These are phyloP conservation scores for Erodium maritimum DNA, from an alignment of 345 rosid species.

Conservation along the genomic window DNA sequence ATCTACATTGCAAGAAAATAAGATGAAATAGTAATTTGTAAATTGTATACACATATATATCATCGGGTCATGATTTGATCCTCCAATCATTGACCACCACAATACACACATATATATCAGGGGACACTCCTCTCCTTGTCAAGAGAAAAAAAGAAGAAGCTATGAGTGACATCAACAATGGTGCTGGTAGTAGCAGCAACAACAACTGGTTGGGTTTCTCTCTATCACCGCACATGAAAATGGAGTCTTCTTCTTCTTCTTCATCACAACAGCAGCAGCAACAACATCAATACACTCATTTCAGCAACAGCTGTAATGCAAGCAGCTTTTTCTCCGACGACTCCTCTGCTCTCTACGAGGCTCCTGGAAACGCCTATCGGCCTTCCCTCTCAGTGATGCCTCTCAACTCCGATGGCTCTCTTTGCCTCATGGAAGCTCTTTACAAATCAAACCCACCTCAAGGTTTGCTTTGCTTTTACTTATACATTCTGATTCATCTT, in stretches of 20 bases:
- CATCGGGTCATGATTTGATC: no score
- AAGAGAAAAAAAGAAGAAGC: no score
- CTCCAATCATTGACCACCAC: no score
- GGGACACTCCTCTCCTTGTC: no score
- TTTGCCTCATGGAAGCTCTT: conserved; percentile 69
- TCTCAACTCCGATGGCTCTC: conserved; percentile 69
- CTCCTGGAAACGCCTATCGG: conserved; percentile 26
- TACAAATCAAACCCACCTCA: conserved; percentile 41
- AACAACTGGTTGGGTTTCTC: conserved; percentile 65
- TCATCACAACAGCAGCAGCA: conserved; percentile 25
- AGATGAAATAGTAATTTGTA: no score
- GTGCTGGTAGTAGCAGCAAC: conserved; percentile 15
- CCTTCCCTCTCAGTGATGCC: conserved; percentile 70
- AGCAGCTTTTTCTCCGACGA: no score
- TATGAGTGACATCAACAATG: no score
- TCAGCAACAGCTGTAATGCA: conserved; percentile 31
- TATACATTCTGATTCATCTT: background rate
- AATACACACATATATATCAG: no score
- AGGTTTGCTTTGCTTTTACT: conserved; percentile 21
- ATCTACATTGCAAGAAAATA: no score
- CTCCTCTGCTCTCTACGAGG: conserved; percentile 19
- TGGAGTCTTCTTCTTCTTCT: conserved; percentile 37
- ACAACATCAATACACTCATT: conserved; percentile 14
- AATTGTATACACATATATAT: no score
- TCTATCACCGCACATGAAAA: conserved; percentile 60